Percentiles rank a stretch among this genome's conserved stretches.
Conservation (phyloP, 2,329 filamentous ascomycete species). For the Simplicillium aogashimaense region DNA sequence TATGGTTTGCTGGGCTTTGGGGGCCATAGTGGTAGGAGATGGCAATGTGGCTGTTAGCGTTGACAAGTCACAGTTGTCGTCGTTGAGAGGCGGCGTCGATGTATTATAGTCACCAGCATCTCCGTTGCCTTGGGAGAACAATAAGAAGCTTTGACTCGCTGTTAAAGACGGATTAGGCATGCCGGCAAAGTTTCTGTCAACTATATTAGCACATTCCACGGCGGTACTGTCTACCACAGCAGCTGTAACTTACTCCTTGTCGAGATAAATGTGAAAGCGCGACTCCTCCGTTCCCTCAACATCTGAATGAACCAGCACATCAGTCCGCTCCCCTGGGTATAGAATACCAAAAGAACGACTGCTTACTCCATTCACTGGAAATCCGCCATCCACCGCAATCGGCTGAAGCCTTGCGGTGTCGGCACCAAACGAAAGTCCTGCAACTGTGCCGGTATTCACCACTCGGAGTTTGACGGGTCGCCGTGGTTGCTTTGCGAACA, state of each 20-base stretch:
- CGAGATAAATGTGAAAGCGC: constrained; percentile 13
- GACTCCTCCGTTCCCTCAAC: not conserved
- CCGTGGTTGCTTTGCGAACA: constrained; percentile 5
- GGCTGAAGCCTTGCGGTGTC: constrained; percentile 12
- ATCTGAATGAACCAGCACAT: constrained; percentile 11
- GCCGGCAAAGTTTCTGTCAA: too few species aligned
- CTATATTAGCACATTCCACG: too few species aligned
- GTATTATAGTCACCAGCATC: too few species aligned
- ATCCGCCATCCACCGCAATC: constrained; percentile 12
- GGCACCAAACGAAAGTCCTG: constrained; percentile 10
- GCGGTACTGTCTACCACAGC: not conserved
- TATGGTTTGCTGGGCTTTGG: too few species aligned
- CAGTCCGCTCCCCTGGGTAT: constrained; percentile 15
- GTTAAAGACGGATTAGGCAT: too few species aligned
- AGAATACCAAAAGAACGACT: constrained; percentile 12
- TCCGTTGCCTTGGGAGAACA: too few species aligned
- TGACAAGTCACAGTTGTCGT: too few species aligned
- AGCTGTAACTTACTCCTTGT: constrained; percentile 12
- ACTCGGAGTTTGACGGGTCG: constrained; percentile 8
- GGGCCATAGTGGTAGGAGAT: too few species aligned
- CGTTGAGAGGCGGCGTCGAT: too few species aligned
- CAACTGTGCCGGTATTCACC: constrained; percentile 14
- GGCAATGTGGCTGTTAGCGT: too few species aligned
- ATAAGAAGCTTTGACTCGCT: too few species aligned
- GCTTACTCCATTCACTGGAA: constrained; percentile 6